phyloP scores from a whole-genome alignment of 495 filamentous ascomycete genomes.

The Corynascus novoguineensis region DNA sequence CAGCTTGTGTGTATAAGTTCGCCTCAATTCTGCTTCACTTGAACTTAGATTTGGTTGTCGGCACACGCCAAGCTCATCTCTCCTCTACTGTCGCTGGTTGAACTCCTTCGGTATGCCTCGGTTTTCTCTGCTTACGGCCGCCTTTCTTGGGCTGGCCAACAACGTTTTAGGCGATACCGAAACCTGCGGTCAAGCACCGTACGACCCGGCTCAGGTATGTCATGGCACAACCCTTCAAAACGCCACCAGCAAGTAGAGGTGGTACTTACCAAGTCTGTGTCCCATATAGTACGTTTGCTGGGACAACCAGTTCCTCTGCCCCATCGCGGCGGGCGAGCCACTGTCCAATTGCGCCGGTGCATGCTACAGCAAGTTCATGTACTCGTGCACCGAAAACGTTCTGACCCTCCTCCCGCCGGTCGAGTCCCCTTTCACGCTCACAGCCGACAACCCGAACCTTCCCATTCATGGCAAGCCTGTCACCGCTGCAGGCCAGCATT shows the following conservation, averaged over 20 bases:
- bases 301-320: constrained; percentile 29
- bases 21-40: background rate
- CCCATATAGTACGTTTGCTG: constrained; percentile 30
- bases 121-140: constrained; percentile 11
- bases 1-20: background rate
- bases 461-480: constrained; percentile 42
- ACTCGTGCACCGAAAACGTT: constrained; percentile 37
- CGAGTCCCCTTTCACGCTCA: constrained; percentile 37
- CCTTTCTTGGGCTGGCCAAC: constrained; percentile 15
- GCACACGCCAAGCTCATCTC: no score
- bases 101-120: constrained; percentile 18
- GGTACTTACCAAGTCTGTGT: background rate
- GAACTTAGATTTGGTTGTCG: no score
- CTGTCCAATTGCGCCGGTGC: constrained; percentile 29
- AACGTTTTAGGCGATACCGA: constrained; percentile 17
- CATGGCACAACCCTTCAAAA: background rate
- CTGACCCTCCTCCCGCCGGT: constrained; percentile 29
- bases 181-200: constrained; percentile 25
- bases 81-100: no score
- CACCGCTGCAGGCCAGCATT: constrained; percentile 29
- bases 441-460: constrained; percentile 37
- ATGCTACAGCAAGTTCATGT: constrained; percentile 34
- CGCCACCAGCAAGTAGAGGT: no score
- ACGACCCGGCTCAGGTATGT: constrained; percentile 29
- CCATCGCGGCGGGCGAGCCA: constrained; percentile 28